Conservation (phyloP, 2,329 filamentous ascomycete species). For the Coleophoma crateriformis region DNA sequence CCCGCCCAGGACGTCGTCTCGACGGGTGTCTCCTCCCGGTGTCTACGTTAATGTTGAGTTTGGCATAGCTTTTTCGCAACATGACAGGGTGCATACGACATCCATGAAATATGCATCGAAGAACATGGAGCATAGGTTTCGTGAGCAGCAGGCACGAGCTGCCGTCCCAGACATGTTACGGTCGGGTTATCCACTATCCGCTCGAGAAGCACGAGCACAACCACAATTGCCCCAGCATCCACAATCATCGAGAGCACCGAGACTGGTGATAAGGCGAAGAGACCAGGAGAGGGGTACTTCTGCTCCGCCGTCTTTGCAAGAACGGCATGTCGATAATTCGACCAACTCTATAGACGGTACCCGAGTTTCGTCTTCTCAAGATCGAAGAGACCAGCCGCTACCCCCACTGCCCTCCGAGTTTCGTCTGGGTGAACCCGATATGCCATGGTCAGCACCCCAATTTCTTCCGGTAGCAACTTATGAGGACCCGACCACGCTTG, state of each 20-base stretch:
- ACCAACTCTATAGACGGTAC: slow-evolving; percentile 13
- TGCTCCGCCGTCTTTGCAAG: slow-evolving; percentile 18
- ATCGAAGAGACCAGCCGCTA: slow-evolving; percentile 16
- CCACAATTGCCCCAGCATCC: slow-evolving; percentile 1
- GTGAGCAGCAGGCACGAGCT: slow-evolving; percentile 9
- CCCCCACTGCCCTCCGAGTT: slow-evolving; percentile 23
- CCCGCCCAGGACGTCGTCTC: slow-evolving; percentile 11
- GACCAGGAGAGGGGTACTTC: slow-evolving; percentile 17
- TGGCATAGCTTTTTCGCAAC: slow-evolving; percentile 18
- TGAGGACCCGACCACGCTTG: slow-evolving; percentile 1
- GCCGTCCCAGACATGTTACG: slow-evolving; percentile 3
- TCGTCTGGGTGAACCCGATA: slow-evolving; percentile 23
- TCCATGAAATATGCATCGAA: slow-evolving; percentile 19
- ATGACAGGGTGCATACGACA: slow-evolving; percentile 15
- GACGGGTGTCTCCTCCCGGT: slow-evolving; percentile 13
- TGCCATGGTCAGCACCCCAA: slow-evolving; percentile 24
- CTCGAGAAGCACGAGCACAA: neutral
- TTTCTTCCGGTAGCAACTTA: neutral
- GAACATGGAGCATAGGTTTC: slow-evolving; percentile 18
- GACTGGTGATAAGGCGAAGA: slow-evolving; percentile 4
- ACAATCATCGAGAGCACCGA: neutral
- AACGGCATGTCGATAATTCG: slow-evolving; percentile 13
- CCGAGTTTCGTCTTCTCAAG: slow-evolving; percentile 3
- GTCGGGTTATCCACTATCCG: slow-evolving; percentile 1
- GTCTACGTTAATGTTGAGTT: slow-evolving; percentile 23